Evolutionary conservation across 495 filamentous ascomycete species (phyloP), one percentile per base, ranked within the genome.

Genomic region (Barbatosphaeria neglecta): DNA sequence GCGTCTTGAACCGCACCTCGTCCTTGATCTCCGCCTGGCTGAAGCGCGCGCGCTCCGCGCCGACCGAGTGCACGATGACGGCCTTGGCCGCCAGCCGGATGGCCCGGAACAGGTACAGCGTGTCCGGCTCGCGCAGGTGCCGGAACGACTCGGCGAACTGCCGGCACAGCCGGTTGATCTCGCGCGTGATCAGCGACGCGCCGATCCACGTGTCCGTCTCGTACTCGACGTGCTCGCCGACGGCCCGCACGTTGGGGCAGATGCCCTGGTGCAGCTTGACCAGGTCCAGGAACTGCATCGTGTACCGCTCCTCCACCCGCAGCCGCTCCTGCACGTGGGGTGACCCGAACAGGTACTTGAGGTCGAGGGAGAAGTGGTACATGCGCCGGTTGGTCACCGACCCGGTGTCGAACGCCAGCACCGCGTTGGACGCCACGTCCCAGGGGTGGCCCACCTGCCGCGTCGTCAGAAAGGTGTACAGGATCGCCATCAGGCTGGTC

Each of bases 171-270:
- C 81, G 81, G 57, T 95, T 97, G 61, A 99, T 86, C 61, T 99
- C 90, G 41, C 88, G 77, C 43, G 90, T 96, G 42, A 97, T 84
- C 35, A 99, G 76, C 7, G 87, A 90, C 1, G 93, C 92, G 52
- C 83, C 92, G 41, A 99, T 96, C 92, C 92, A 99, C 23, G 87
- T 84, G 57, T 99, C 92, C 6, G 89, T 92, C 63, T 99, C 92
- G 56, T 96, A 99, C 58, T 97, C 93, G 6, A 99, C 84, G 57
- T 99, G 92, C 50, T 99, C 92, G 18, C 85, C 87, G 24, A 95
- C 81, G 1, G 90, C 90, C 47, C 92, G 78, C 5, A 88, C 67
- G 53, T 97, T 99, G 13, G 92, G 93, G 54, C 90, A 95, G 35
- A 97, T 94, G 0, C 92, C 92, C 64, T 99, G 92, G 43, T 93